Evolutionary conservation across 148 eudicot species (phyloP).

Genomic region (Agrostemma githago): DNA sequence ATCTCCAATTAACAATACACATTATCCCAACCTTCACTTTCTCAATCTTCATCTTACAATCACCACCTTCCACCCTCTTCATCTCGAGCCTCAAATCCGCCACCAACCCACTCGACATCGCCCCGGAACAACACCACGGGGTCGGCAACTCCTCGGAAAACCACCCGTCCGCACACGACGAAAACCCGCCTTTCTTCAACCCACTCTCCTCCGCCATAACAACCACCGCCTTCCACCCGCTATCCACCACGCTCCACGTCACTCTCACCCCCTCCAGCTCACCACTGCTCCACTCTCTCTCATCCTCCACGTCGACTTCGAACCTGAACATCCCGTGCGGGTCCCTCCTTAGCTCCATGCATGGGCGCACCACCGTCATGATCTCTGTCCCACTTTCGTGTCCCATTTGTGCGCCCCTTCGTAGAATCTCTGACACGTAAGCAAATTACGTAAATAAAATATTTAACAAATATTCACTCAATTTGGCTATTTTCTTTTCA

Average conservation of each 20-base stretch:
- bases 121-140: conserved; percentile 47
- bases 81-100: conserved; percentile 55
- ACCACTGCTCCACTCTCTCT: conserved; percentile 27
- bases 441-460: no score
- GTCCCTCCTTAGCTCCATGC: conserved; percentile 29
- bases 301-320: conserved; percentile 36
- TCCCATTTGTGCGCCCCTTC: no score
- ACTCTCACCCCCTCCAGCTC: conserved; percentile 36
- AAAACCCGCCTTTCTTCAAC: conserved; percentile 36
- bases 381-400: no score
- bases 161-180: conserved; percentile 49
- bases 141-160: conserved; percentile 69
- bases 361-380: conserved; percentile 22
- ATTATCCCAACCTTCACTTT: conserved; percentile 64
- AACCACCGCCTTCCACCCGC: conserved; percentile 52
- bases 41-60: conserved; percentile 31
- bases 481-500: no score
- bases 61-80: conserved; percentile 17
- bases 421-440: no score
- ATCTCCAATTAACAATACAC: conserved; percentile 61
- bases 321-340: conserved; percentile 51
- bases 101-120: conserved; percentile 45
- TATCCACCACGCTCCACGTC: conserved; percentile 52
- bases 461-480: no score
- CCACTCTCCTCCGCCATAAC: conserved; percentile 50